Percentiles rank a stretch among this genome's conserved stretches.
These are phyloP conservation scores for Stylonectria norvegica DNA, from an alignment of 2,329 filamentous ascomycete species.

Conservation along the genomic window DNA sequence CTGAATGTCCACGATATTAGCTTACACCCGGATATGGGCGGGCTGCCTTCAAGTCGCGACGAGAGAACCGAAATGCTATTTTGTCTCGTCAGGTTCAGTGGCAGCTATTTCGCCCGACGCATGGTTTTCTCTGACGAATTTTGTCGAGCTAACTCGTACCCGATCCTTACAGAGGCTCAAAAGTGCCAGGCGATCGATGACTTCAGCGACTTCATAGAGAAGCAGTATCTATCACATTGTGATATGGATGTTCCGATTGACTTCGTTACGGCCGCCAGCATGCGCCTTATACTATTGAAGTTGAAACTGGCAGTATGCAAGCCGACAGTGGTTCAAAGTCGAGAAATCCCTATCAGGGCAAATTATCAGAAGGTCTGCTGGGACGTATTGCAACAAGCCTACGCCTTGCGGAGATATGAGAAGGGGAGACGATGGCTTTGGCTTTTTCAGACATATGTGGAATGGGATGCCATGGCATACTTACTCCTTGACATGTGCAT, in stretches of 20 bases:
- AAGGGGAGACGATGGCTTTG: slow-evolving; percentile 7
- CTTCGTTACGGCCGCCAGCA: slow-evolving; percentile 1
- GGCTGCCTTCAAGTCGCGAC: not conserved
- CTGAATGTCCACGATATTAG: slow-evolving; percentile 2
- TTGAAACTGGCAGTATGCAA: slow-evolving; percentile 1
- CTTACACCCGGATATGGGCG: not conserved
- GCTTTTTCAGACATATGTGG: slow-evolving; percentile 1
- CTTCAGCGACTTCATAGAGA: not conserved
- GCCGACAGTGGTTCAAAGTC: not conserved
- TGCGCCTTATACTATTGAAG: slow-evolving; percentile 2
- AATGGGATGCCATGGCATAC: slow-evolving; percentile 7
- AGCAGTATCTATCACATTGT: slow-evolving; percentile 2
- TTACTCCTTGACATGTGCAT: slow-evolving; percentile 3
- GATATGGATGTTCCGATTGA: slow-evolving; percentile 1
- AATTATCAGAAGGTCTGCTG: slow-evolving; percentile 4
- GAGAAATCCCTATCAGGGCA: not conserved
- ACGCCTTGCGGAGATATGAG: slow-evolving; percentile 5
- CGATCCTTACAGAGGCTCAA: not conserved
- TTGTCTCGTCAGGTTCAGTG: not conserved
- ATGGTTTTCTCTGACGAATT: slow-evolving; percentile 6
- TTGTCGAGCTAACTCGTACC: not conserved
- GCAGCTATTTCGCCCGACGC: not conserved
- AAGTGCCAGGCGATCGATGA: slow-evolving; percentile 1
- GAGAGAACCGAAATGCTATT: slow-evolving; percentile 8
- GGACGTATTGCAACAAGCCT: slow-evolving; percentile 6